A percentile compares a stretch with the other conserved stretches of the same genome.
These are phyloP conservation scores for Coemansia sp. DNA, from an alignment of 192 early-diverging fungal species.

Conservation along the genomic window DNA sequence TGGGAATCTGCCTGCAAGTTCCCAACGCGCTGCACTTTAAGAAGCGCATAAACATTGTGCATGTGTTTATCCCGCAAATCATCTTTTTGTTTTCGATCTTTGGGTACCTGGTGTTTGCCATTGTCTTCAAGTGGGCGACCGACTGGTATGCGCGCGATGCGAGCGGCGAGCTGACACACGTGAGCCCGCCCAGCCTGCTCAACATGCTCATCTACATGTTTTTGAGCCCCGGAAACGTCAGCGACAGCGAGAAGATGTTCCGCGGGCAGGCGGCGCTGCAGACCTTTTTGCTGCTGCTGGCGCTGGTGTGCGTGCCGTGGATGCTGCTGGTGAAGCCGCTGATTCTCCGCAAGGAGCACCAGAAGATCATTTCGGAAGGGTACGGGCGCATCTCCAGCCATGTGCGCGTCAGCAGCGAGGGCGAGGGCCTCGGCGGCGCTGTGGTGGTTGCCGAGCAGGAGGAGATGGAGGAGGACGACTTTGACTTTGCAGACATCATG, in stretches of 20 bases:
- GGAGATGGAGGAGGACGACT: conserved; percentile 66
- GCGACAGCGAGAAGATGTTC: conserved; percentile 69
- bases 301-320: conserved; percentile 92
- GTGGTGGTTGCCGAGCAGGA: conserved; percentile 62
- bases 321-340: conserved; percentile 94
- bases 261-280: conserved; percentile 86
- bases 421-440: conserved; percentile 39
- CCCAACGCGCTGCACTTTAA: conserved; percentile 90
- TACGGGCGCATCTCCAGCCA: conserved; percentile 65
- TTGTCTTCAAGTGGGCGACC: conserved; percentile 94
- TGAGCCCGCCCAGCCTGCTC: conserved; percentile 87
- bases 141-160: conserved; percentile 80
- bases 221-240: conserved; percentile 81
- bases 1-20: conserved; percentile 86
- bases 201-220: conserved; percentile 99
- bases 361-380: conserved; percentile 67
- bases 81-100: conserved; percentile 91
- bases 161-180: conserved; percentile 59
- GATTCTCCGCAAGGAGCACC: conserved; percentile 79
- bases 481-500: conserved; percentile 96
- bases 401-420: conserved; percentile 52
- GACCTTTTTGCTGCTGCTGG: conserved; percentile 72
- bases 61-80: conserved; percentile 92
- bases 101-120: conserved; percentile 90
- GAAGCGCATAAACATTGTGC: conserved; percentile 73